Base-by-base conservation (phyloP, 495 filamentous ascomycete species). In the Tuber melanosporum region DNA sequence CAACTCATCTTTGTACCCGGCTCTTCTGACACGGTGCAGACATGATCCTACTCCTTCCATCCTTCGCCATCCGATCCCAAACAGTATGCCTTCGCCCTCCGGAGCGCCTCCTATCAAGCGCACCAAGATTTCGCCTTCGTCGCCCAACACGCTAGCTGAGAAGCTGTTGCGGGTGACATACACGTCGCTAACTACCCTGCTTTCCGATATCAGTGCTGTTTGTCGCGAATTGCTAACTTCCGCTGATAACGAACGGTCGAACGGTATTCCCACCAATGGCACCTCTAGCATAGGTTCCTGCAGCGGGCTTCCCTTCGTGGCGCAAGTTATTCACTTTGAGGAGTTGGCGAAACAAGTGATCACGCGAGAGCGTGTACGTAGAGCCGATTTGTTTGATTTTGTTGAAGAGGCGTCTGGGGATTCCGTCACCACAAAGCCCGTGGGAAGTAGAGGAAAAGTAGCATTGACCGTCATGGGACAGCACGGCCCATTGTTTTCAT, bases 391-490 rank as follows among this genome's bases (percentile, higher is more conserved):
- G 20, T 81, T 83, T 62, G 81, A 83, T 47, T 79, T 82, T 49
- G 78, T 75, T 2, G 79, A 82, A 52, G 81, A 83, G 45, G 71
- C 73, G 26, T 32, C 49, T 20, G 71, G 73, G 9, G 79, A 78
- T 39, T 71, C 66, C n/a, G 73, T n/a, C 22, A 47, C 49, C 17
- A 57, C 49, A n/a, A 78, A 76, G n/a, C 57, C 57, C 57, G 57
- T 66, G 19, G 71, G 32, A 20, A 71, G 52, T 32, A 41, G 71
- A 5, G 75, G 77, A 47, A 83, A 83, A 41, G 77, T 83, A 62
- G 82, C 81, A 43, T 81, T 83, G 73, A 83, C 82, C 20, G 79
- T 83, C 42, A 83, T 83, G 82, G 77, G 71, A 3, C 78, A 83
- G 17, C 71, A 77, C 62, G 82, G 82, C 2, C 81, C 82, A 14